Conservation (phyloP, 208 protist species). For the Herpetomonas muscarum region DNA sequence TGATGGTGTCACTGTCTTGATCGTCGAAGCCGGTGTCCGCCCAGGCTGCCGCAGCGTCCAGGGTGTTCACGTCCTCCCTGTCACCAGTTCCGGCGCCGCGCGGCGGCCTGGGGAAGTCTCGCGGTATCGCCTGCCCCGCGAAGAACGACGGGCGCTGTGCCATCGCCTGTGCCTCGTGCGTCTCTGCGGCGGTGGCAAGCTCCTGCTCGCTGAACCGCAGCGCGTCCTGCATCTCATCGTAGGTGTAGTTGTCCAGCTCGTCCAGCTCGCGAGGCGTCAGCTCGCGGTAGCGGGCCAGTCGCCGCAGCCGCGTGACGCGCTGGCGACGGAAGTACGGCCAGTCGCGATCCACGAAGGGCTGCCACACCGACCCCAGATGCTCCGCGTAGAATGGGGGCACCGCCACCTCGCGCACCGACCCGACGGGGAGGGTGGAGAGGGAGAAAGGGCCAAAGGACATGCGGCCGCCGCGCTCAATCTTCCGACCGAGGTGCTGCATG, state of each 20-base stretch:
- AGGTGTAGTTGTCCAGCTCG: slow-evolving; percentile 86
- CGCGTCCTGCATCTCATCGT: slow-evolving; percentile 75
- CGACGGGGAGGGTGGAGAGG: slow-evolving; percentile 63
- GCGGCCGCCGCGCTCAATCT: slow-evolving; percentile 73
- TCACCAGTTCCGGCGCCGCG: not conserved
- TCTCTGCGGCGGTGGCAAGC: slow-evolving; percentile 36
- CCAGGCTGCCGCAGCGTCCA: not conserved
- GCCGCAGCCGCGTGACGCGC: slow-evolving; percentile 57
- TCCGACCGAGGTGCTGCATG: slow-evolving; percentile 81
- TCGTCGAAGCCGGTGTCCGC: slow-evolving; percentile 1
- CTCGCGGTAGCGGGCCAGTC: slow-evolving; percentile 62
- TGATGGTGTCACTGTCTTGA: slow-evolving; percentile 22
- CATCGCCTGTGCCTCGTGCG: slow-evolving; percentile 18
- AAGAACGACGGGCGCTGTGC: slow-evolving; percentile 3
- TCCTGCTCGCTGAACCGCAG: slow-evolving; percentile 70
- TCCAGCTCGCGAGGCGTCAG: slow-evolving; percentile 75
- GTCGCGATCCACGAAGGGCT: slow-evolving; percentile 85
- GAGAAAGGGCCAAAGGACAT: slow-evolving; percentile 85
- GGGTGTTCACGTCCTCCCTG: slow-evolving; percentile 7
- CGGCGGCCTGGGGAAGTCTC: slow-evolving; percentile 20
- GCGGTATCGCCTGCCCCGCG: slow-evolving; percentile 18
- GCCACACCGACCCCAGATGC: slow-evolving; percentile 63
- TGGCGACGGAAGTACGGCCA: slow-evolving; percentile 86
- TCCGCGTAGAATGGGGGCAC: slow-evolving; percentile 74
- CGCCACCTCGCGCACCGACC: slow-evolving; percentile 82